Percentiles rank a stretch among this genome's conserved stretches.
phyloP scores from a whole-genome alignment of 768 basidiomycete species.

The Naganishia antarctica region DNA sequence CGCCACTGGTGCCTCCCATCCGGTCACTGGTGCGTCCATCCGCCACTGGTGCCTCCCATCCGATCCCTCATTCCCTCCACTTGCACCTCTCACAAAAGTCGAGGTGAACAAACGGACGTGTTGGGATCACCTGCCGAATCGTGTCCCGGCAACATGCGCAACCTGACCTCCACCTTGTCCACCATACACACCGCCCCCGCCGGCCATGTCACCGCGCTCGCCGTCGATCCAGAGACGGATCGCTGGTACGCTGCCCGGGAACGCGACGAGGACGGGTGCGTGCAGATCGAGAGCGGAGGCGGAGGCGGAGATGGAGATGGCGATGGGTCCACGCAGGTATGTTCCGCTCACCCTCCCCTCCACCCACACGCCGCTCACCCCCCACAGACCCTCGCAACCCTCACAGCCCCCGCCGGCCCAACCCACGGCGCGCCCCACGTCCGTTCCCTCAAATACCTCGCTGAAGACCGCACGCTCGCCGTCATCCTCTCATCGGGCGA shows the following conservation, averaged over 20 bases:
- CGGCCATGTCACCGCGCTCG: slow-evolving; percentile 16
- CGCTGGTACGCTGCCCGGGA: slow-evolving; percentile 60
- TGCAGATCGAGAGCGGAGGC: slow-evolving; percentile 50
- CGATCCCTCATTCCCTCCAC: too few relatives aligned
- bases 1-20: too few relatives aligned
- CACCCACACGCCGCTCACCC: background rate
- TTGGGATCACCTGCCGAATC: too few relatives aligned
- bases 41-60: too few relatives aligned
- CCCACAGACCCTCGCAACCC: background rate
- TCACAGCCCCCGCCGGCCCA: too few relatives aligned
- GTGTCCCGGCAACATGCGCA: background rate
- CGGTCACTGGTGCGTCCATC: too few relatives aligned
- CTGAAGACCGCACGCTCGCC: slow-evolving; percentile 65
- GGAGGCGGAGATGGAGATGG: slow-evolving; percentile 26
- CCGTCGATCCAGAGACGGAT: slow-evolving; percentile 41
- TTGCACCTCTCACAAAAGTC: too few relatives aligned
- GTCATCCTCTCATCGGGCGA: slow-evolving; percentile 73
- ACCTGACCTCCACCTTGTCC: slow-evolving; percentile 11
- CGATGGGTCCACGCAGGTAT: background rate
- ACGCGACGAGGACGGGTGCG: slow-evolving; percentile 47
- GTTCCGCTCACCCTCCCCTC: background rate
- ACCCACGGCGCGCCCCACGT: too few relatives aligned
- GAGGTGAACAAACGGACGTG: too few relatives aligned
- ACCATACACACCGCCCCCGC: background rate
- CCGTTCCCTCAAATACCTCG: slow-evolving; percentile 61